Evolutionary conservation across 1,139 yeast genomes (phyloP).

Genomic region (Taphrina flavorubra): DNA sequence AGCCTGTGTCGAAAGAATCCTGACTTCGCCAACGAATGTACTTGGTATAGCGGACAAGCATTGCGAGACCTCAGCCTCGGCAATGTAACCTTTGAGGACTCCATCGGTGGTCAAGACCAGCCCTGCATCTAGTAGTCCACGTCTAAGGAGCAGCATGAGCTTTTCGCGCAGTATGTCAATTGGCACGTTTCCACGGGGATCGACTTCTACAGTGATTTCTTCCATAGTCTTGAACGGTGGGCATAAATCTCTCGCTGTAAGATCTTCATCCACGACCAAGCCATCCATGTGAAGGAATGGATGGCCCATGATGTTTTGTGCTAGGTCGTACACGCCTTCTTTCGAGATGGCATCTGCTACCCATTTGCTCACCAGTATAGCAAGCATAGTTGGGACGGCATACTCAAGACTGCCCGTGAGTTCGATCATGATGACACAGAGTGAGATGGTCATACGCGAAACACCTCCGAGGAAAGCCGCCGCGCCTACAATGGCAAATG

Average conservation of each 20-base stretch:
- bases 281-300: constrained; percentile 32
- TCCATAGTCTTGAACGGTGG: constrained; percentile 32
- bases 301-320: constrained; percentile 37
- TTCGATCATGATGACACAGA: constrained; percentile 62
- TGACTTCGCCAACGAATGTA: neutral
- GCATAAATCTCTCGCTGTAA: constrained; percentile 22
- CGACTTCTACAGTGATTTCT: constrained; percentile 28
- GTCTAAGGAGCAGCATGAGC: constrained; percentile 11
- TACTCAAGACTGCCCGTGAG: constrained; percentile 66
- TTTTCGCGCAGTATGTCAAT: constrained; percentile 16
- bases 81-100: constrained; percentile 40
- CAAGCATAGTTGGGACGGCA: constrained; percentile 51
- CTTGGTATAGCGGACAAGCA: constrained; percentile 15
- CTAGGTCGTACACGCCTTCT: constrained; percentile 40
- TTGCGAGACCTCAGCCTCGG: constrained; percentile 23
- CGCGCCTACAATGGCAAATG: constrained; percentile 70
- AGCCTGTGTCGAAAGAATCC: neutral
- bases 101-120: constrained; percentile 36
- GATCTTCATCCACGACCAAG: constrained; percentile 14
- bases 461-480: constrained; percentile 75
- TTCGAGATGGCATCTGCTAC: constrained; percentile 41
- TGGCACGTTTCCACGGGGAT: neutral
- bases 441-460: constrained; percentile 67
- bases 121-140: constrained; percentile 39
- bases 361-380: constrained; percentile 44